Base-by-base conservation (phyloP, 2,329 filamentous ascomycete genomes). In the Chalaropsis thielavioides region DNA sequence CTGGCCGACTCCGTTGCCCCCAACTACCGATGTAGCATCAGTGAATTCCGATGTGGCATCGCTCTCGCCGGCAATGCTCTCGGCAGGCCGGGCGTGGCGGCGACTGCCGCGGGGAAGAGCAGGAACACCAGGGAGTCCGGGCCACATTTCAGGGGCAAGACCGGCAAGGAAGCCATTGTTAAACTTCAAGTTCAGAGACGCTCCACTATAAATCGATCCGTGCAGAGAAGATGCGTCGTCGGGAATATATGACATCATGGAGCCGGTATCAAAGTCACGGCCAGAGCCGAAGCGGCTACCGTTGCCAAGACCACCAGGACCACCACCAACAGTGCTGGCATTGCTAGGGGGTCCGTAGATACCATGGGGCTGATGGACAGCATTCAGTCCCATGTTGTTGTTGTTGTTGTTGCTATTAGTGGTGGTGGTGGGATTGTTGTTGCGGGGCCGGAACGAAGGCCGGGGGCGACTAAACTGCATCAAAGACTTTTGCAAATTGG, bases 161-260 rank as follows among this genome's bases (percentile, higher is more conserved):
- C 87, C 89, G 65, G 90, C 91, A 5, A 67, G 58, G 76, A 99
- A 99, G 88, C 96, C 95, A 19, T 89, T 88, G 17, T 94, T 94
- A 73, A 92, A 97, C 27, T 90, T 89, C 60, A 87, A 86, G 63
- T 86, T 76, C 38, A 95, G 80, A n/a, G 87, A 88, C 43, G 89
- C 88, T 44, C 91, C 91, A 64, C 91, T 91, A 62, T 97, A 83
- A 0, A 91, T 87, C 56, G 91, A 96, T 60, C 91, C 92, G 75
- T 97, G 92, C 58, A 99, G 88, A 1, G 92, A 96, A 8, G 92
- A 97, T 49, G 96, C 91, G 74, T 99, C 94, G 71, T 99, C 94
- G 1, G 92, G 90, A 67, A 99, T 96, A 74, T 95, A 97, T 17
- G 92, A 94, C 70, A 96, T 81, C 73, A 96, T 89, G 2, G 92